phyloP scores from a whole-genome alignment of 176 grass and related monocot species.

The Phragmites australis region DNA sequence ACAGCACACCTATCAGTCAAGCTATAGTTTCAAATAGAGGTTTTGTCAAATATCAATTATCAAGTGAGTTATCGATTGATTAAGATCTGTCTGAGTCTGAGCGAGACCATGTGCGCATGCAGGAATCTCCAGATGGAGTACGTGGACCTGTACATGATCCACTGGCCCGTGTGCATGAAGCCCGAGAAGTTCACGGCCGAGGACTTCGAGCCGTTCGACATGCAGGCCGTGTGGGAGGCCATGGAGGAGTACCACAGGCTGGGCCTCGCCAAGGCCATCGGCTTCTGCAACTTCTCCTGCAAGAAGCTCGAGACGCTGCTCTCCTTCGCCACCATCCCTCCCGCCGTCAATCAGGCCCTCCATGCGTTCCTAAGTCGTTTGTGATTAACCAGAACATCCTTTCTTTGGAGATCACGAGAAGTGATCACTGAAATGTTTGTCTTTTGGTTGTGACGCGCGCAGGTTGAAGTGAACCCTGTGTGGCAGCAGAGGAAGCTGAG shows the following conservation, averaged over 20 bases:
- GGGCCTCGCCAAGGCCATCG: constrained; percentile 55
- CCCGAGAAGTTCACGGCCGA: constrained; percentile 43
- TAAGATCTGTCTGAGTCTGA: neutral
- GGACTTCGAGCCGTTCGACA: constrained; percentile 52
- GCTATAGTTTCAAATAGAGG: no score
- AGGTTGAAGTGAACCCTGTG: constrained; percentile 77
- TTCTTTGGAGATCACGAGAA: neutral
- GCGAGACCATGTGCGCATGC: neutral
- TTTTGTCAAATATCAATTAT: no score
- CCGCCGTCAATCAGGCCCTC: constrained; percentile 52
- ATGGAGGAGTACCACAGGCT: constrained; percentile 68
- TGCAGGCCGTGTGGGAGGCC: constrained; percentile 52
- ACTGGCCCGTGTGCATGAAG: constrained; percentile 54
- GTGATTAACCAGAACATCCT: neutral
- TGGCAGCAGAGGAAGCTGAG: constrained; percentile 81
- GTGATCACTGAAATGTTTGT: neutral
- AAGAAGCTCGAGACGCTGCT: constrained; percentile 53
- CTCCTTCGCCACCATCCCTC: constrained; percentile 49
- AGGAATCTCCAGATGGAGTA: constrained; percentile 56
- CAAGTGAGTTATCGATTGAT: neutral
- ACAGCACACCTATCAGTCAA: no score
- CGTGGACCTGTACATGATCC: constrained; percentile 63
- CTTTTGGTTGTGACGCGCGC: neutral
- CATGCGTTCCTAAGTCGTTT: neutral
- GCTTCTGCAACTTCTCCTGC: constrained; percentile 66